Base-by-base conservation (phyloP, 768 basidiomycete species). In the Suillus ampliporus region DNA sequence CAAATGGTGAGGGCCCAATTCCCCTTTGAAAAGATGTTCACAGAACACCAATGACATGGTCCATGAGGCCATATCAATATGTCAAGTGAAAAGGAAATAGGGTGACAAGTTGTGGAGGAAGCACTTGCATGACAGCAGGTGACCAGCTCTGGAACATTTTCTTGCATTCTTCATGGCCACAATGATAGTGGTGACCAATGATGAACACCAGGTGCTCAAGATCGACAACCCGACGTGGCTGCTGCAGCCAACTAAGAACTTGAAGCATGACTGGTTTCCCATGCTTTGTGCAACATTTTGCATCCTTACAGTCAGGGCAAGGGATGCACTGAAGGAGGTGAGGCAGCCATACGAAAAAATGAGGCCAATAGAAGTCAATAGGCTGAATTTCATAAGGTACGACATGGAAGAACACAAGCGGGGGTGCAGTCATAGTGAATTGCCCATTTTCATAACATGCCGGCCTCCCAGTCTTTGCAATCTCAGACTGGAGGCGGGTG, bases 91-190 rank as follows among this genome's bases (percentile, higher is more conserved):
- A 66, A 5, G 68, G 67, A 35, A 74, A 74, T 37, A 72, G 68
- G 5, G 62, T 34, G 5, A 68, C 65, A 21, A 77, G 58, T 0
- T 50, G 23, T 7, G 37, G 37, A 17, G 72, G 75, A 9, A 76
- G 64, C 1, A 53, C 28, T 3, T 19, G 38, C 15, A 76, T 58
- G 19, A 77, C 69, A 0, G 65, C 63, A 0, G 51, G 43, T 21
- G 72, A 69, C 73, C 73, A 76, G 44, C 72, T 74, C 19, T 64
- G 66, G 43, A 74, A 75, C 0, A 68, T 75, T 34, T 70, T 57
- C 2, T 35, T 14, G 58, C 74, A 75, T 1, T 31, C 17, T 0
- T 46, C 57, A 4, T 31, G 31, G 1, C 2, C 52, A 56, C 72
- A 74, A 3, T 43, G 61, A 58, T 76, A 77, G 0, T 64, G 63